Percentiles rank a stretch among this genome's conserved stretches.
Evolutionary conservation across 345 rosid species (phyloP).

Genomic region (Abelmoschus esculentus): DNA sequence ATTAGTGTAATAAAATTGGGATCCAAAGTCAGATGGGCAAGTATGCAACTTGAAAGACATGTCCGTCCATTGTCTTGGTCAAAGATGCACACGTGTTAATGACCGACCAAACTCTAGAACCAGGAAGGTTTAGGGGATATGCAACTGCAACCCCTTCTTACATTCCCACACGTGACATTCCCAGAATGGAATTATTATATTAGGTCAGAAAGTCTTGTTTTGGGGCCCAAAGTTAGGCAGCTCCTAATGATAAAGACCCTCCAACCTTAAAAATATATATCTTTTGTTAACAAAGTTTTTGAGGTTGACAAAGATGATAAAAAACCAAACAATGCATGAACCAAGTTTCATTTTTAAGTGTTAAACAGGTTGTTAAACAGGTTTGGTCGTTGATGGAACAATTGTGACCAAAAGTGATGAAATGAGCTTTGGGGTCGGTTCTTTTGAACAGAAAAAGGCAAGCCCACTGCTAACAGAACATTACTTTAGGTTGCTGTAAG

Average conservation of each 20-base stretch:
- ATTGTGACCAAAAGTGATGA: neutral
- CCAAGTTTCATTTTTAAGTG: neutral
- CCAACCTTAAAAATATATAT: neutral
- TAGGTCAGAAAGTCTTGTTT: neutral
- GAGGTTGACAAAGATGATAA: neutral
- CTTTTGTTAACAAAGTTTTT: neutral
- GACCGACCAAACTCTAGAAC: neutral
- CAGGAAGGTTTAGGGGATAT: neutral
- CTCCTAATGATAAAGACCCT: conserved; percentile 30
- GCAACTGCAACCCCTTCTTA: neutral
- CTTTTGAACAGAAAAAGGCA: neutral
- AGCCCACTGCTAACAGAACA: too few relatives aligned
- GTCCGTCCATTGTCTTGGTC: neutral
- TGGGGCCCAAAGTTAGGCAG: conserved; percentile 38
- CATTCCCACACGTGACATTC: conserved; percentile 5
- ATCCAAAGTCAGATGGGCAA: neutral
- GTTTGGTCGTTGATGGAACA: neutral
- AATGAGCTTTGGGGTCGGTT: neutral
- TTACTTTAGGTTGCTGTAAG: neutral
- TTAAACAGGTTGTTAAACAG: too few relatives aligned
- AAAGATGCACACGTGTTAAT: conserved; percentile 4
- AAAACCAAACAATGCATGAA: neutral
- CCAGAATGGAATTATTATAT: neutral
- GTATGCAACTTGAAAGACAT: neutral
- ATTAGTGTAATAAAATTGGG: neutral